Conservation (phyloP, 768 basidiomycete genomes). For the Collybia nuda region DNA sequence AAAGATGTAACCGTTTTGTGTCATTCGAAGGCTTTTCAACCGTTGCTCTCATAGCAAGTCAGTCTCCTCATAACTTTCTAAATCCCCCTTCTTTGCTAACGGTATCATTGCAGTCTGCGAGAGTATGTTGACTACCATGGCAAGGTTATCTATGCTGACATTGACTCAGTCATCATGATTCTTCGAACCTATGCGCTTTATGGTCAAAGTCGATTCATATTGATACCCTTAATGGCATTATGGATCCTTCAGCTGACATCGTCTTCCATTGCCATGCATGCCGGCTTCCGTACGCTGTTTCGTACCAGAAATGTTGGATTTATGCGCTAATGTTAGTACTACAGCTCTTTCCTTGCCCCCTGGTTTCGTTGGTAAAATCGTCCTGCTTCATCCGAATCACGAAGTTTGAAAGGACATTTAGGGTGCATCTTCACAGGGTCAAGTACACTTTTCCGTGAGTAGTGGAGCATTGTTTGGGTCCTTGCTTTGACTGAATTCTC, state of each 20-base stretch:
- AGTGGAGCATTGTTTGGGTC: constrained; percentile 2
- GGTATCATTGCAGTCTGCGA: constrained; percentile 19
- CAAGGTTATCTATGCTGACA: not conserved
- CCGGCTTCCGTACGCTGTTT: constrained; percentile 19
- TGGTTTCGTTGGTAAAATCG: constrained; percentile 18
- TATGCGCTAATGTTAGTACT: too few species aligned
- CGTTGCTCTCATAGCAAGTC: constrained; percentile 23
- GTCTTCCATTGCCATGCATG: constrained; percentile 19
- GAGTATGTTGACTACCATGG: constrained; percentile 6
- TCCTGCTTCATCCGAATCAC: too few species aligned
- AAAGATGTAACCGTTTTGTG: constrained; percentile 24
- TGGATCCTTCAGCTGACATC: constrained; percentile 23
- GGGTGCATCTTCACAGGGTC: constrained; percentile 25
- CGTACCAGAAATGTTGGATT: too few species aligned
- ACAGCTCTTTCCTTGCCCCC: constrained; percentile 23
- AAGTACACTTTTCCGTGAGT: constrained; percentile 18
- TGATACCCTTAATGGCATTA: constrained; percentile 17
- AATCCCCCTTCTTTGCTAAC: too few species aligned
- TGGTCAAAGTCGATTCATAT: constrained; percentile 13
- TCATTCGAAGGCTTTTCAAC: constrained; percentile 27
- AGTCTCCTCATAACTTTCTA: too few species aligned
- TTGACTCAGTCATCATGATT: constrained; percentile 26
- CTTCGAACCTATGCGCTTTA: constrained; percentile 29
- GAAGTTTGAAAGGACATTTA: constrained; percentile 6
- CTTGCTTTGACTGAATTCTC: not conserved